These are phyloP conservation scores for Phlebiopsis gigantea DNA, from an alignment of 768 basidiomycete genomes.

Conservation along the genomic window DNA sequence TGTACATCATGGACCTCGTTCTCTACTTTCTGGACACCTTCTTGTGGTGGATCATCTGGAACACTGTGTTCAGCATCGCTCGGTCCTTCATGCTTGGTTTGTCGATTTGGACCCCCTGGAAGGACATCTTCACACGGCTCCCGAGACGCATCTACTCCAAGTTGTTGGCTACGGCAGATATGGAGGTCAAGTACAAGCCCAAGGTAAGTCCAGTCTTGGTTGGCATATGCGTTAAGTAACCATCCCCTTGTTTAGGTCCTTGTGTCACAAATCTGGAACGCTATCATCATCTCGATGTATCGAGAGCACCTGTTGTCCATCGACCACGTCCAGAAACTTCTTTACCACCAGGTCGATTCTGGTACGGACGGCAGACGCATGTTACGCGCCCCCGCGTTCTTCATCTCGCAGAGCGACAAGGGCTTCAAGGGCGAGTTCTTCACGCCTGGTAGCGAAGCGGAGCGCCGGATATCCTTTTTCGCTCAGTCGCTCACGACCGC, in stretches of 20 bases:
- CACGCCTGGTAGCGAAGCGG: constrained; percentile 91
- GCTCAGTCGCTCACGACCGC: constrained; percentile 96
- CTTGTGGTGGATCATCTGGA: constrained; percentile 99
- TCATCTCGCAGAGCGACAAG: constrained; percentile 92
- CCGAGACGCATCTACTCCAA: constrained; percentile 98
- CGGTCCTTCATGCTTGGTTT: constrained; percentile 88
- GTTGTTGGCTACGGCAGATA: constrained; percentile 86
- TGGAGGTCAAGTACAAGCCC: constrained; percentile 99
- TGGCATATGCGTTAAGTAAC: background rate
- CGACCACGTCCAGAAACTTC: constrained; percentile 95
- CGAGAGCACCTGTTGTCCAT: constrained; percentile 98
- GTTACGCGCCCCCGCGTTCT: constrained; percentile 94
- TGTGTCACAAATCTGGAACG: constrained; percentile 99
- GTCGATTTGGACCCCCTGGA: constrained; percentile 99
- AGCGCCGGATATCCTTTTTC: constrained; percentile 97
- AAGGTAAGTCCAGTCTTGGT: constrained; percentile 64
- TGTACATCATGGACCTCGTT: constrained; percentile 97
- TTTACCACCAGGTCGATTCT: constrained; percentile 94
- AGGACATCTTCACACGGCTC: constrained; percentile 91
- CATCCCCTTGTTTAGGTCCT: constrained; percentile 56
- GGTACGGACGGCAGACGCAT: constrained; percentile 83
- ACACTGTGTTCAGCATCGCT: constrained; percentile 86
- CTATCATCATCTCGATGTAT: constrained; percentile 99
- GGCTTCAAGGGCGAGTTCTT: constrained; percentile 85
- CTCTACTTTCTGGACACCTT: constrained; percentile 99